These are phyloP conservation scores for Diaporthe sp. DNA, from an alignment of 2,329 filamentous ascomycete species.

Conservation along the genomic window DNA sequence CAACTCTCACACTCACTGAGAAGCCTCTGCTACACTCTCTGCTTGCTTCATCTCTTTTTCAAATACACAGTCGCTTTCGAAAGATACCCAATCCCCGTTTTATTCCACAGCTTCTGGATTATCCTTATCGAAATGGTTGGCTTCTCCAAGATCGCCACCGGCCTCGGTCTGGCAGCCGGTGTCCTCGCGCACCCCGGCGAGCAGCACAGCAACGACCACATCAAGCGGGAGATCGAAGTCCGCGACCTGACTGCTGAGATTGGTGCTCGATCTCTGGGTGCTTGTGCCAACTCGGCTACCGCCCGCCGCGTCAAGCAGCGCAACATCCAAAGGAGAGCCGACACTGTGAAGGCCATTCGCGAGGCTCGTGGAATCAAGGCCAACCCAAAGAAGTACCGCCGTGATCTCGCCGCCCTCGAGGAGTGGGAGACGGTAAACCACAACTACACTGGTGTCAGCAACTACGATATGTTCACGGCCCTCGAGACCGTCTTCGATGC, in stretches of 20 bases:
- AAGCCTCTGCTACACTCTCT: background rate
- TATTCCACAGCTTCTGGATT: background rate
- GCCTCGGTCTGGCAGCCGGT: constrained; percentile 38
- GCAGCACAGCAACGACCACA: constrained; percentile 41
- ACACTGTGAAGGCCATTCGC: constrained; percentile 50
- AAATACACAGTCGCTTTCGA: background rate
- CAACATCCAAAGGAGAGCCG: constrained; percentile 53
- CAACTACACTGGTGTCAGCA: constrained; percentile 43
- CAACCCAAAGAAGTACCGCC: constrained; percentile 46
- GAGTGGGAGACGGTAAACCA: constrained; percentile 48
- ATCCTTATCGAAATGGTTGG: constrained; percentile 29
- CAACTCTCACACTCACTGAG: constrained; percentile 16
- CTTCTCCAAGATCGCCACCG: constrained; percentile 27
- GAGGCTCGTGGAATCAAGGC: constrained; percentile 48
- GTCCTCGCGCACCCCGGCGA: constrained; percentile 47
- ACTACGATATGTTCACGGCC: constrained; percentile 46
- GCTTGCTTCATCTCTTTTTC: too few relatives aligned
- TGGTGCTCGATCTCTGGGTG: constrained; percentile 42
- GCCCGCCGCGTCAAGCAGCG: constrained; percentile 51
- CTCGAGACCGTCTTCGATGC: constrained; percentile 47
- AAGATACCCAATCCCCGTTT: background rate
- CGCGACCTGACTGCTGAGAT: constrained; percentile 45
- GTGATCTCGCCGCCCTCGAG: constrained; percentile 45
- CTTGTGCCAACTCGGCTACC: constrained; percentile 45
- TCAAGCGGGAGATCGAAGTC: constrained; percentile 48